Evolutionary conservation across 139 green algal species (phyloP).

Genomic region (Chlamydomonas applanata): DNA sequence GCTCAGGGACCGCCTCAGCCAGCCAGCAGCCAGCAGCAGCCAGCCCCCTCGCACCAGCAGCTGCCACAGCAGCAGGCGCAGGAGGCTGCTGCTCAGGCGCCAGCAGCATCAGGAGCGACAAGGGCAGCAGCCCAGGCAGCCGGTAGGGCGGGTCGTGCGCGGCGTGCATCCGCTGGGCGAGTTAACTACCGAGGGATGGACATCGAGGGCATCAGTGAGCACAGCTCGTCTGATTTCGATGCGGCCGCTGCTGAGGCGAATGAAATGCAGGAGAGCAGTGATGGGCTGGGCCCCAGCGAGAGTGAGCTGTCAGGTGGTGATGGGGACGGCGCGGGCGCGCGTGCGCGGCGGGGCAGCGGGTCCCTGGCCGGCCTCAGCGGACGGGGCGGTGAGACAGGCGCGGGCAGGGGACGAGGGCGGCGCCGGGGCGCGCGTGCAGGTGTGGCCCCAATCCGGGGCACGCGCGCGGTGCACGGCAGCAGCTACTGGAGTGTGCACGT

Average conservation of each 20-base stretch:
- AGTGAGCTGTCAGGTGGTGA: not conserved
- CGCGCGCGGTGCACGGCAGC: not conserved
- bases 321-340: not conserved
- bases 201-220: conserved; percentile 3
- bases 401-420: not conserved
- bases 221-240: too few species aligned
- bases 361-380: not conserved
- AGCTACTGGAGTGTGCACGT: not conserved
- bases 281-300: not conserved
- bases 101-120: not conserved
- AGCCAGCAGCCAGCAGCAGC: too few species aligned
- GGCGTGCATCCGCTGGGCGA: not conserved
- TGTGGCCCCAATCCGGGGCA: not conserved
- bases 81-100: not conserved
- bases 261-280: not conserved
- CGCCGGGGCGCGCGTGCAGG: not conserved
- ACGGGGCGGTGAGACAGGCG: not conserved
- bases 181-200: conserved; percentile 8
- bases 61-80: not conserved
- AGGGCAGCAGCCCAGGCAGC: not conserved
- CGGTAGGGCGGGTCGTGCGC: not conserved
- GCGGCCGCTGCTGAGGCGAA: not conserved
- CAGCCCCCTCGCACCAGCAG: not conserved
- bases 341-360: not conserved
- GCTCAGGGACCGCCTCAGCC: too few species aligned